Evolutionary conservation across 305 asterid genomes (phyloP).

Genomic region (Fraxinus xanthoxyloides): DNA sequence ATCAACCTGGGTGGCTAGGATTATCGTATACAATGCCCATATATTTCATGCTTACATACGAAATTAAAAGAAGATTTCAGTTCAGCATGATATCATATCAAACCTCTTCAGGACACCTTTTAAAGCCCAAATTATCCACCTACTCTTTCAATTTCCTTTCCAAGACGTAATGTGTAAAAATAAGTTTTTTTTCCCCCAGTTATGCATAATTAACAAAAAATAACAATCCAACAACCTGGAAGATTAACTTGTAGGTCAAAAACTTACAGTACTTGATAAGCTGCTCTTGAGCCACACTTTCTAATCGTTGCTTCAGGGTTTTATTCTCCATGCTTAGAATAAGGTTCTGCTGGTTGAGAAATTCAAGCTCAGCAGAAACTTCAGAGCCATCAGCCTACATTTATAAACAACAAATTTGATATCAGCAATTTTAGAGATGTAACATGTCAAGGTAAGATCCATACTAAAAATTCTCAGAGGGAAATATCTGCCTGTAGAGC

Average conservation of each 20-base stretch:
- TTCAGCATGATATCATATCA: not conserved
- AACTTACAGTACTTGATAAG: constrained; percentile 80
- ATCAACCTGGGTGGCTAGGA: not conserved
- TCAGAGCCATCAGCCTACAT: constrained; percentile 83
- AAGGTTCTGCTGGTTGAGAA: constrained; percentile 83
- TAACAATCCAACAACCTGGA: not conserved
- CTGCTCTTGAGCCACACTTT: constrained; percentile 86
- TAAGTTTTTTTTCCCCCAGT: not conserved
- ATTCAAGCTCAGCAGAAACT: constrained; percentile 86
- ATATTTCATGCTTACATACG: not conserved
- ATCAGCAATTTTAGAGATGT: constrained; percentile 12
- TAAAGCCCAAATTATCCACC: not conserved
- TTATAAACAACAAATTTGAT: constrained; percentile 15
- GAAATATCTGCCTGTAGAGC: constrained; percentile 70
- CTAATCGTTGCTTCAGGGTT: constrained; percentile 86
- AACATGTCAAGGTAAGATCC: constrained; percentile 2
- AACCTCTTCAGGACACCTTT: not conserved
- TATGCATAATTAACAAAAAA: not conserved
- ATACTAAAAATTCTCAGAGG: constrained; percentile 18
- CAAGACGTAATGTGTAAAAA: not conserved
- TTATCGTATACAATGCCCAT: not conserved
- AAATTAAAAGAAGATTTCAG: not conserved
- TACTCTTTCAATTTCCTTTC: not conserved
- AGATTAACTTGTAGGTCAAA: constrained; percentile 12
- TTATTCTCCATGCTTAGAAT: constrained; percentile 93